A percentile compares a stretch with the other conserved stretches of the same genome.
Conservation (phyloP, 2,329 filamentous ascomycete species). For the Neophaeococcomyces aloes region DNA sequence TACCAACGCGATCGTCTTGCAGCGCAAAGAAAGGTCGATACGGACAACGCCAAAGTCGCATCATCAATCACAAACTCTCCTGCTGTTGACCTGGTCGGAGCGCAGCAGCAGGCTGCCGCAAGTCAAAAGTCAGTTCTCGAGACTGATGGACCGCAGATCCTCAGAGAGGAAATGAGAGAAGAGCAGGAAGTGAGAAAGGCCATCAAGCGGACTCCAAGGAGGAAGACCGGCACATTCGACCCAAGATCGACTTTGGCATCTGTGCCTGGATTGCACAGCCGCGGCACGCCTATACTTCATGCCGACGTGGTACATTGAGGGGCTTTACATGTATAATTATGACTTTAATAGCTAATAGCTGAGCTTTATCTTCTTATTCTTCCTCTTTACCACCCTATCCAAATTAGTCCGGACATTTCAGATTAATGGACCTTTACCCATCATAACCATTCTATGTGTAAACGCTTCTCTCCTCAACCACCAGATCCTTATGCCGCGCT, state of each 20-base stretch:
- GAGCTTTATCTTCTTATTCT: too few species aligned
- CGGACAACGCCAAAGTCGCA: constrained; percentile 31
- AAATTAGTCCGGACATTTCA: too few species aligned
- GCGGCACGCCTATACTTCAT: constrained; percentile 21
- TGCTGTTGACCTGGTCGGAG: constrained; percentile 23
- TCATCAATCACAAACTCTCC: constrained; percentile 22
- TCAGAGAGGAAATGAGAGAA: constrained; percentile 32
- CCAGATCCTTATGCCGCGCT: too few species aligned
- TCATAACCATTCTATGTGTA: too few species aligned
- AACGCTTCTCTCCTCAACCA: too few species aligned
- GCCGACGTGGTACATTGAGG: constrained; percentile 19
- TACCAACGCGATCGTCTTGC: constrained; percentile 48
- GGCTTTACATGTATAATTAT: background rate
- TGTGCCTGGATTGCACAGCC: constrained; percentile 21
- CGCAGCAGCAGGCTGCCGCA: constrained; percentile 29
- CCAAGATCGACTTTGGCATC: constrained; percentile 25
- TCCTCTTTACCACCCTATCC: too few species aligned
- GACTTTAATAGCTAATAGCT: background rate
- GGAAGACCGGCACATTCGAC: constrained; percentile 23
- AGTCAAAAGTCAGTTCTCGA: constrained; percentile 34
- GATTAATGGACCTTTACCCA: too few species aligned
- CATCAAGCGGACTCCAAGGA: constrained; percentile 19
- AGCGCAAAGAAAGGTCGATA: constrained; percentile 48
- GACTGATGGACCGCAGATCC: constrained; percentile 27
- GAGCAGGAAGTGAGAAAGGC: constrained; percentile 25